phyloP scores from a whole-genome alignment of 106 monocot genomes.

The Chionographis japonica region DNA sequence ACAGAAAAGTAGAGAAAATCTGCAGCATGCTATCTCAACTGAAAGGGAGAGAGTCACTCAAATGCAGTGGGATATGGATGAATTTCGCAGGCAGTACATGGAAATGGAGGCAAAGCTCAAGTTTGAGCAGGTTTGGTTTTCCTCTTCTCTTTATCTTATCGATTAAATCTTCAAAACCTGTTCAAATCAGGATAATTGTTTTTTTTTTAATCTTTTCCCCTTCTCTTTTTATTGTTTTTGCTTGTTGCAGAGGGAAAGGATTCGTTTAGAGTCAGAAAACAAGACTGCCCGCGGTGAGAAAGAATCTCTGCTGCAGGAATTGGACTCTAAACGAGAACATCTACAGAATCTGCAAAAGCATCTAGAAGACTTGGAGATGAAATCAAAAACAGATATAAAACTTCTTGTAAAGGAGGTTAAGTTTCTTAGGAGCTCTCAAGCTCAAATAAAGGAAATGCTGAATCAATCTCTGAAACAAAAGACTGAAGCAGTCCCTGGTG shows the following conservation, averaged over 20 bases:
- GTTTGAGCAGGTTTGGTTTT: constrained; percentile 54
- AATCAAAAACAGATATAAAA: constrained; percentile 89
- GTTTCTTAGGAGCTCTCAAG: constrained; percentile 73
- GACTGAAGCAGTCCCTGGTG: constrained; percentile 43
- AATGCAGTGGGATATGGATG: constrained; percentile 97
- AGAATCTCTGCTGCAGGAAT: constrained; percentile 49
- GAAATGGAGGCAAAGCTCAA: constrained; percentile 72
- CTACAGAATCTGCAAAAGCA: constrained; percentile 44
- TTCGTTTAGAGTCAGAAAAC: constrained; percentile 47
- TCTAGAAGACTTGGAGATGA: constrained; percentile 58
- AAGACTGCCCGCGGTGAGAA: constrained; percentile 40
- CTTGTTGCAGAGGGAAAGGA: constrained; percentile 57
- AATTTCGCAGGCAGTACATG: constrained; percentile 57
- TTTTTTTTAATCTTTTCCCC: constrained; percentile 1
- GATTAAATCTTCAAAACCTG: neutral
- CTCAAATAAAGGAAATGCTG: constrained; percentile 55
- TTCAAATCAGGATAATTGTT: neutral
- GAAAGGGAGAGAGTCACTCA: constrained; percentile 94
- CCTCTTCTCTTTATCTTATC: neutral
- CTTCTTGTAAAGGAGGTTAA: constrained; percentile 90
- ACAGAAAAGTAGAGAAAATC: constrained; percentile 72
- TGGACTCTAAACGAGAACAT: constrained; percentile 48
- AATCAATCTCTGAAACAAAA: constrained; percentile 64
- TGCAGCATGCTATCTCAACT: constrained; percentile 77
- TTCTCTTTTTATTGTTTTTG: constrained; percentile 3